Percentiles rank a stretch among this genome's conserved stretches.
phyloP scores from a whole-genome alignment of 2,329 filamentous ascomycete species.

The Fusarium avenaceum region DNA sequence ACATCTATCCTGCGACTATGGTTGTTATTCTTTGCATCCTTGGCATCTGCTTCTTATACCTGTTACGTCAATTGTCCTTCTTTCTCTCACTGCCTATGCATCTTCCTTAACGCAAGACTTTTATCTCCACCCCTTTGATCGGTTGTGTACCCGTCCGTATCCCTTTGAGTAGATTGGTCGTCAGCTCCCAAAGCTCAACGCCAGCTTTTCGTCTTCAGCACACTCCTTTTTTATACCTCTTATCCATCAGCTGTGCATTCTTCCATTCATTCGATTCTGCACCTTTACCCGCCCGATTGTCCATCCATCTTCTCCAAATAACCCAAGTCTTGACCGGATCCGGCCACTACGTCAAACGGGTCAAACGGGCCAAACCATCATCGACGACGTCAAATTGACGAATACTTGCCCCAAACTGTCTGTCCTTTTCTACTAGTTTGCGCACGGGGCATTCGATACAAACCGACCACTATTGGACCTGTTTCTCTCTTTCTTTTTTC shows the following conservation, averaged over 20 bases:
- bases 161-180: constrained; percentile 16
- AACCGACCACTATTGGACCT: constrained; percentile 16
- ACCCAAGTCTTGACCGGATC: constrained; percentile 23
- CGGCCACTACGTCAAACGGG: constrained; percentile 20
- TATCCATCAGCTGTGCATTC: constrained; percentile 13
- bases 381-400: constrained; percentile 25
- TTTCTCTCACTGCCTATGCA: constrained; percentile 34
- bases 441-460: constrained; percentile 22
- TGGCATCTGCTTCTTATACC: constrained; percentile 35
- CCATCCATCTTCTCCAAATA: constrained; percentile 15
- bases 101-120: constrained; percentile 23
- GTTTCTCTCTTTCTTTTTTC: constrained; percentile 1
- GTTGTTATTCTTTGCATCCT: constrained; percentile 41
- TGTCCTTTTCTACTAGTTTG: constrained; percentile 5
- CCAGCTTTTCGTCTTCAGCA: constrained; percentile 2
- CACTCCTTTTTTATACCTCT: constrained; percentile 11
- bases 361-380: constrained; percentile 9
- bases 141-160: no score
- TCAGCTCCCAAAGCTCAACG: constrained; percentile 17
- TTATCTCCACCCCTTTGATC: constrained; percentile 3
- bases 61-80: constrained; percentile 38
- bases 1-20: constrained; percentile 35
- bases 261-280: constrained; percentile 18
- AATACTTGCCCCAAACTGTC: not conserved
- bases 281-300: constrained; percentile 4